These are phyloP conservation scores for Salix caprea DNA, from an alignment of 345 rosid species.

Conservation along the genomic window DNA sequence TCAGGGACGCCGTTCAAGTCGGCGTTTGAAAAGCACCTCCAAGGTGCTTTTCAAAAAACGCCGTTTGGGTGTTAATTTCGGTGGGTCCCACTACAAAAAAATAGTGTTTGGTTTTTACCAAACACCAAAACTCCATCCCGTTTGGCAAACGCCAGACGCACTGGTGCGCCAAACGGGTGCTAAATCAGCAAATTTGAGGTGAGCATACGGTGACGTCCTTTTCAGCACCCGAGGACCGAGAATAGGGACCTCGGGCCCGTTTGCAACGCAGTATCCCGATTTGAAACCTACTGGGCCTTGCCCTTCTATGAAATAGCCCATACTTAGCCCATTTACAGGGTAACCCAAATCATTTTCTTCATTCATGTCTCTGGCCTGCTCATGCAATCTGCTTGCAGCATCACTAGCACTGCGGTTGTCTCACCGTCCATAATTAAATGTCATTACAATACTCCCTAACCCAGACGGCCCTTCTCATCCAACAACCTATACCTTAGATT, in stretches of 20 bases:
- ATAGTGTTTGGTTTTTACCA: no score
- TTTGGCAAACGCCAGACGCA: no score
- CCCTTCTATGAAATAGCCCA: neutral
- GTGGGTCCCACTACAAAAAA: no score
- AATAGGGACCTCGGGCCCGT: neutral
- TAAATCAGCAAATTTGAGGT: no score
- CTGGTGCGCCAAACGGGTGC: no score
- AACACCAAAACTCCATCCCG: no score
- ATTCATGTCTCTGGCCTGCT: neutral
- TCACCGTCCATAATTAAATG: neutral
- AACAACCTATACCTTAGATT: neutral
- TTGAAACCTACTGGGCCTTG: neutral
- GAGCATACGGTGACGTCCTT: neutral
- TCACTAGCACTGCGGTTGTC: neutral
- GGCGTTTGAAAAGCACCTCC: no score
- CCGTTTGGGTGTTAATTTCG: no score
- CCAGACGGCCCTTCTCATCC: neutral
- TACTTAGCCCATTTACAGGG: neutral
- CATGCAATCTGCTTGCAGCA: neutral
- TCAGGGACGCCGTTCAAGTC: no score
- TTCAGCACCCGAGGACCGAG: neutral
- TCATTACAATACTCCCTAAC: neutral
- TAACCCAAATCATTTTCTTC: neutral
- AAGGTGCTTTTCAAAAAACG: no score
- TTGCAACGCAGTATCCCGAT: no score